phyloP scores from a whole-genome alignment of 495 filamentous ascomycete species.

The Beverwykella pulmonaria region DNA sequence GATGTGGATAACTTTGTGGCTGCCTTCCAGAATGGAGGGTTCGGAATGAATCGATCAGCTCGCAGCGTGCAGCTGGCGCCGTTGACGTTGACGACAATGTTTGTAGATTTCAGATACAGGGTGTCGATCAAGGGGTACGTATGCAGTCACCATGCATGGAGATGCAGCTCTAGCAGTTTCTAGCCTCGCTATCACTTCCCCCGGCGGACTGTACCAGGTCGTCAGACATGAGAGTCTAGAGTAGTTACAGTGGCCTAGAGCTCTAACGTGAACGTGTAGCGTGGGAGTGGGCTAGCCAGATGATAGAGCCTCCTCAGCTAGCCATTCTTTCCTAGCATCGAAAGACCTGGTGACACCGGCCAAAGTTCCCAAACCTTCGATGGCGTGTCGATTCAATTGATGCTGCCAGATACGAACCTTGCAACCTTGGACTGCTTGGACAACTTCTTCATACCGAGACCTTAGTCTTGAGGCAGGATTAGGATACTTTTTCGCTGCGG shows the following conservation, averaged over 20 bases:
- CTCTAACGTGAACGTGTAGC: not conserved
- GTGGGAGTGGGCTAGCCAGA: not conserved
- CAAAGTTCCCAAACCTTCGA: not conserved
- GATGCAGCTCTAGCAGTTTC: not conserved
- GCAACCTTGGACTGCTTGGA: not conserved
- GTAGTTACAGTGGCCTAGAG: not conserved
- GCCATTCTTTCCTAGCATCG: not conserved
- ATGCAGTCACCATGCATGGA: not conserved
- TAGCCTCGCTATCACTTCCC: not conserved
- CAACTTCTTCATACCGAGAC: not conserved
- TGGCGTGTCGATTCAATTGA: not conserved
- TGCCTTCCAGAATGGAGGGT: not conserved
- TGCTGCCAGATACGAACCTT: not conserved
- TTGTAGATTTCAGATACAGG: not conserved
- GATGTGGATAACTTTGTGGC: not conserved
- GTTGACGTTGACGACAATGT: too few species aligned
- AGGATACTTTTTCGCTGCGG: not conserved
- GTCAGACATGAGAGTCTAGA: not conserved
- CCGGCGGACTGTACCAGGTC: not conserved
- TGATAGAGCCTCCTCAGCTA: not conserved
- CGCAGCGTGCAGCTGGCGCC: too few species aligned
- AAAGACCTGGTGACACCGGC: not conserved
- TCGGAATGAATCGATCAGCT: not conserved
- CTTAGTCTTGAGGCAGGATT: not conserved
- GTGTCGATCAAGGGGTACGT: not conserved